Evolutionary conservation across 176 grass and related monocot species (phyloP).

Genomic region (Oryza meridionalis): DNA sequence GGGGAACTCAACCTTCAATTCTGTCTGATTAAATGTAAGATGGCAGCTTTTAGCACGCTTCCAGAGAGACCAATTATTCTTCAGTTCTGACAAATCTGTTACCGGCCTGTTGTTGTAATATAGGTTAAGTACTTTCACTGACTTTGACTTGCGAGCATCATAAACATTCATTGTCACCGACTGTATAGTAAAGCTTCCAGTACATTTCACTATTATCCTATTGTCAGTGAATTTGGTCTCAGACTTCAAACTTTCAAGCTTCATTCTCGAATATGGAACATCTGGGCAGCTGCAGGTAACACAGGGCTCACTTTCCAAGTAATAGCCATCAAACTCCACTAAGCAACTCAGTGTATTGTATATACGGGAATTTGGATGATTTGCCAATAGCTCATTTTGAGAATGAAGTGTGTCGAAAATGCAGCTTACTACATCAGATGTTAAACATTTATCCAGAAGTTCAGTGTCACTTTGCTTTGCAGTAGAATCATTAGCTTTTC

Average conservation of each 20-base stretch:
- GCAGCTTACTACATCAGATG: slow-evolving; percentile 76
- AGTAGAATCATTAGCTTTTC: slow-evolving; percentile 68
- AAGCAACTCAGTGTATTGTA: slow-evolving; percentile 85
- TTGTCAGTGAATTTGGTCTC: slow-evolving; percentile 99
- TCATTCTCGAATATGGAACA: slow-evolving; percentile 87
- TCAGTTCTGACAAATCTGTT: slow-evolving; percentile 88
- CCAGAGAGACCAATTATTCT: slow-evolving; percentile 99
- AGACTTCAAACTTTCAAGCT: slow-evolving; percentile 95
- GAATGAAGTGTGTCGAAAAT: slow-evolving; percentile 91
- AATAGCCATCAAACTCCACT: slow-evolving; percentile 99
- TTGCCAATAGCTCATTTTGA: slow-evolving; percentile 96
- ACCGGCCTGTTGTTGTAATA: slow-evolving; percentile 95
- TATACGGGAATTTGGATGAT: slow-evolving; percentile 97
- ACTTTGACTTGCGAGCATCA: slow-evolving; percentile 97
- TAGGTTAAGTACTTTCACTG: slow-evolving; percentile 92
- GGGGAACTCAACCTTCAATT: slow-evolving; percentile 95
- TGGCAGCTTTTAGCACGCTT: slow-evolving; percentile 97
- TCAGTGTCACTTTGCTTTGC: slow-evolving; percentile 73
- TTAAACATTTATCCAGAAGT: slow-evolving; percentile 72
- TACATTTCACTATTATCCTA: slow-evolving; percentile 97
- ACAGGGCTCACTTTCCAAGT: slow-evolving; percentile 95
- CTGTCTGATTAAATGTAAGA: slow-evolving; percentile 88
- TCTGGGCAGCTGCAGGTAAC: slow-evolving; percentile 98
- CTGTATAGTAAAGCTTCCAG: slow-evolving; percentile 95
- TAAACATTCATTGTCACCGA: slow-evolving; percentile 96